Evolutionary conservation across 108 stramenopile species (phyloP).

Genomic region (Hondaea fermentalgiana): DNA sequence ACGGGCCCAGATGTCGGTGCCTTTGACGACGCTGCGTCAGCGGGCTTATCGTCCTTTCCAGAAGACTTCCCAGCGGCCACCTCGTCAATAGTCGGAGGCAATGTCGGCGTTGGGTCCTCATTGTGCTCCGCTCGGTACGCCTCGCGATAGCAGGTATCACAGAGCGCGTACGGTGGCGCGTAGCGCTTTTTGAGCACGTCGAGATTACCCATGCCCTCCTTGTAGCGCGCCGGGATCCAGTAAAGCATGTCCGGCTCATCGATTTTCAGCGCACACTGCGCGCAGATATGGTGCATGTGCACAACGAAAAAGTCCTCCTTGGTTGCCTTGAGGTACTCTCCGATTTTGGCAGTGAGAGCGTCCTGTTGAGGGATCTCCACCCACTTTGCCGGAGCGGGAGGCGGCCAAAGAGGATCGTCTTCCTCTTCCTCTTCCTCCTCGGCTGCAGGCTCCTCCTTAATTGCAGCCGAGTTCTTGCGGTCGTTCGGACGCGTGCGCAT

Average conservation of each 20-base stretch:
- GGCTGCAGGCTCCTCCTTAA: slow-evolving; percentile 4
- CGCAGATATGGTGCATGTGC: slow-evolving; percentile 41
- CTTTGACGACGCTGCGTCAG: neutral
- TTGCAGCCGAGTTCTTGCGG: neutral
- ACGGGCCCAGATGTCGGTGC: neutral
- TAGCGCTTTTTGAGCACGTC: neutral
- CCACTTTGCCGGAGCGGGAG: slow-evolving; percentile 1
- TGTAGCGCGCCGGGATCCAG: neutral
- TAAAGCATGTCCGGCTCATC: neutral
- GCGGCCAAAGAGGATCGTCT: slow-evolving; percentile 9
- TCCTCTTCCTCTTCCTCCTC: slow-evolving; percentile 20
- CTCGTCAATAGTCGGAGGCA: neutral
- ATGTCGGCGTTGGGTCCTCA: neutral
- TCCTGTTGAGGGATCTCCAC: slow-evolving; percentile 41
- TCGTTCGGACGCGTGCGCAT: slow-evolving; percentile 15
- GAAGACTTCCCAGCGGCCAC: neutral
- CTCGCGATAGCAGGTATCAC: neutral
- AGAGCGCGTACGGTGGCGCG: neutral
- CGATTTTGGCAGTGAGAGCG: slow-evolving; percentile 59
- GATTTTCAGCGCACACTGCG: neutral
- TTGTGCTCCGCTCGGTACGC: neutral
- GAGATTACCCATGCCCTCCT: neutral
- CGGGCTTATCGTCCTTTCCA: neutral
- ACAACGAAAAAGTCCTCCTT: slow-evolving; percentile 70
- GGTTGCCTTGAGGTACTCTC: slow-evolving; percentile 57